Base-by-base conservation (phyloP, 2,329 filamentous ascomycete species). In the Trichoderma arundinaceum region DNA sequence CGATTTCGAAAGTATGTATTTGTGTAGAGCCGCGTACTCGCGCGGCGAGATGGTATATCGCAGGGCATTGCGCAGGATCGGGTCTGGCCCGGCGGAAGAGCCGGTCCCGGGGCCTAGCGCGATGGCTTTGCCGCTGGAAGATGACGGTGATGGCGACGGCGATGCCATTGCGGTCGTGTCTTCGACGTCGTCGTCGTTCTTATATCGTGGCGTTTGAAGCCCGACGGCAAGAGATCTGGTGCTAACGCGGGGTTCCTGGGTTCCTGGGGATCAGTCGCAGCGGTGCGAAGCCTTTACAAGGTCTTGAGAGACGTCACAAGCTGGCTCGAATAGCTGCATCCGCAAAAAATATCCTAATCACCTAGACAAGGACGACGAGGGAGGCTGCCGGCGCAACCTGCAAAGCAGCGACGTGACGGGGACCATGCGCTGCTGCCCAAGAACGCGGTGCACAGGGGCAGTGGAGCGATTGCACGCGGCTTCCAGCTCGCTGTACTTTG, bases 11-110 rank as follows among this genome's bases (percentile, higher is more conserved):
- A 95, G 84, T 61, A 96, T 85, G 74, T 94, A 93, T 73, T 90
- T 89, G 77, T 97, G 92, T 17, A 97, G 85, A 1, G 90, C 81
- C 70, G 92, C 89, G 78, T 97, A 97, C 77, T 97, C 94, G 76
- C 90, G 88, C 48, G 92, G 88, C 7, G 88, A 90, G 74, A 94
- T 92, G 66, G 91, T 95, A 78, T 97, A 94, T 70, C 93, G 90
- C 66, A 97, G 83, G 49, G 92, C 89, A 77, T 95, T 96, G 77
- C 92, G 91, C 65, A 96, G 84, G 68, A 96, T 84, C 5, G 91
- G 90, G 70, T 94, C 90, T 66, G 78, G 65, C 17, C 65, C 65
- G 15, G 52, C 48, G 60, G 64, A 35, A 28, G 57, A 33, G 32
- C 38, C 51, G 35, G 62, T 10, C 15, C 58, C 48, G 19, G 39